These are phyloP conservation scores for Pinguiococcus pyrenoidosus DNA, from an alignment of 108 stramenopile species.

Conservation along the genomic window DNA sequence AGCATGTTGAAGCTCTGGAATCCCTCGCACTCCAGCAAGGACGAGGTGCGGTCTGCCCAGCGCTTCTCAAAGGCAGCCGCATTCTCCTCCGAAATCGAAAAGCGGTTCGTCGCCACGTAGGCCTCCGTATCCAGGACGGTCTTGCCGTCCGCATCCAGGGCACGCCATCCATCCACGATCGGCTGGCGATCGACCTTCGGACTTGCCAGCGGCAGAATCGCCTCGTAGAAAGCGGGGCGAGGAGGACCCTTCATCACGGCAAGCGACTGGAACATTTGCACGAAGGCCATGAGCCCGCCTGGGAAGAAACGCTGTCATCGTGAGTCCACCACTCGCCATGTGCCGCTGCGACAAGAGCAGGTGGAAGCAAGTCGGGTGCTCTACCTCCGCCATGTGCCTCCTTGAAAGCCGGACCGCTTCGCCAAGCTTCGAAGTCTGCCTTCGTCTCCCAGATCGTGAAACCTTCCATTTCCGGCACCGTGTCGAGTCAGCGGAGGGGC, in stretches of 20 bases:
- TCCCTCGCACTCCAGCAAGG: conserved; percentile 55
- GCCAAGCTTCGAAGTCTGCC: no score
- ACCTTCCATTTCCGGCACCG: no score
- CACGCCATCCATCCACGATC: conserved; percentile 66
- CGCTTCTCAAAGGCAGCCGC: conserved; percentile 53
- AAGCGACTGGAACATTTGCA: no score
- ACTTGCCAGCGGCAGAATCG: conserved; percentile 41
- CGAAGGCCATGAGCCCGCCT: no score
- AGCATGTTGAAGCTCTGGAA: conserved; percentile 54
- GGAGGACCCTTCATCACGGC: conserved; percentile 18
- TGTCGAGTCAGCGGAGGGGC: no score
- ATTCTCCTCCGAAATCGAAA: conserved; percentile 52
- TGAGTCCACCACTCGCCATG: no score
- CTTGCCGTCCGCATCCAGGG: conserved; percentile 54
- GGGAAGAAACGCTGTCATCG: no score
- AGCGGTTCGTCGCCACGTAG: conserved; percentile 67
- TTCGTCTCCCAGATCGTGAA: no score
- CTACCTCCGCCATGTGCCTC: no score
- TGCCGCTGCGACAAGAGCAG: no score
- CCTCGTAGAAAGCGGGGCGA: conserved; percentile 65
- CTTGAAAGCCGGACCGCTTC: no score
- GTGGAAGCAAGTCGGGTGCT: no score
- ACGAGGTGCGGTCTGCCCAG: conserved; percentile 51
- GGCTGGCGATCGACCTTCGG: conserved; percentile 30
- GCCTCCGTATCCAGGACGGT: conserved; percentile 51